Evolutionary conservation across 495 filamentous ascomycete species (phyloP).

Genomic region (Xeromyces bisporus): DNA sequence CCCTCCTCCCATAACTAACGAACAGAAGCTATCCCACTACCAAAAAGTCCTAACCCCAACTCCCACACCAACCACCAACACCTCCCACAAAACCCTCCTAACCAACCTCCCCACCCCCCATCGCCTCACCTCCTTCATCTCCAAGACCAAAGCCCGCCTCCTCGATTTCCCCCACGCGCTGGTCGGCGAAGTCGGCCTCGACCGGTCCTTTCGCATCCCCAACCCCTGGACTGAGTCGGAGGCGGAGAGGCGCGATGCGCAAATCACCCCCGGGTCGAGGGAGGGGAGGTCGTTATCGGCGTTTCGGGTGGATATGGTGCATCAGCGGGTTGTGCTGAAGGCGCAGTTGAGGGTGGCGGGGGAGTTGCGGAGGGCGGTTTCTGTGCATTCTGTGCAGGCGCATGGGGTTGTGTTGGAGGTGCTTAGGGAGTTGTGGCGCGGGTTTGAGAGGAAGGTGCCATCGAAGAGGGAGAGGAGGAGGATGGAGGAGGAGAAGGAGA

Average conservation of each 20-base stretch:
- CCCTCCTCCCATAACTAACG: too few relatives aligned
- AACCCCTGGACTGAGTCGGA: constrained; percentile 38
- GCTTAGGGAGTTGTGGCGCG: constrained; percentile 62
- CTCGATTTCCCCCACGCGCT: constrained; percentile 47
- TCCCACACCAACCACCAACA: too few relatives aligned
- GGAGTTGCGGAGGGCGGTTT: constrained; percentile 62
- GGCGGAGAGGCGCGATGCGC: constrained; percentile 30
- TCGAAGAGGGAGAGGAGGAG: constrained; percentile 44
- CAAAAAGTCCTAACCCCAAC: constrained; percentile 42
- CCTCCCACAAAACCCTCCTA: constrained; percentile 48
- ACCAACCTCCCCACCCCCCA: constrained; percentile 50
- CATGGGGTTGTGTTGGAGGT: constrained; percentile 71
- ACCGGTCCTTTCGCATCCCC: constrained; percentile 73
- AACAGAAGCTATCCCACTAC: constrained; percentile 48
- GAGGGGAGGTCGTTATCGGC: constrained; percentile 62
- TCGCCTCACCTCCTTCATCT: constrained; percentile 47
- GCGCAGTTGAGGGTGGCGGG: constrained; percentile 79
- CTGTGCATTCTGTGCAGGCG: constrained; percentile 80
- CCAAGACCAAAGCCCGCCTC: constrained; percentile 46
- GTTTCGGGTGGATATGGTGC: constrained; percentile 56
- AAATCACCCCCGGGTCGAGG: constrained; percentile 62
- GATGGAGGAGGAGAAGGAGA: constrained; percentile 16
- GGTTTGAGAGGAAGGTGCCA: constrained; percentile 52
- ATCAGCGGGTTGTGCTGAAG: constrained; percentile 59
- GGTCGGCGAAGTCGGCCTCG: constrained; percentile 79